Evolutionary conservation across 768 basidiomycete genomes (phyloP).

Genomic region (Naganishia randhawae): DNA sequence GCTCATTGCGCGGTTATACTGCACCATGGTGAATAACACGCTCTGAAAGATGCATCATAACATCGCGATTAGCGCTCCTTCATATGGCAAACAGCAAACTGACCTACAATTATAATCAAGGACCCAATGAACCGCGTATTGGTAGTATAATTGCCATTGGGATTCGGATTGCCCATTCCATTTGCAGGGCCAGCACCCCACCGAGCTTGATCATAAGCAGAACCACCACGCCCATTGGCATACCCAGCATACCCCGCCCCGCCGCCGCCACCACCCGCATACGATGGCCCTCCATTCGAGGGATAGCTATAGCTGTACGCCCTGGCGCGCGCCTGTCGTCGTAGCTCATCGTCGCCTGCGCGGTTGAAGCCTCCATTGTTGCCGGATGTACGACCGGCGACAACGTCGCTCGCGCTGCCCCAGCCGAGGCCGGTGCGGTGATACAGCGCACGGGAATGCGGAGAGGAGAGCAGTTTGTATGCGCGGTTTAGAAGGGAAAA

Average conservation of each 20-base stretch:
- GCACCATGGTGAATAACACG: conserved; percentile 38
- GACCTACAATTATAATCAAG: conserved; percentile 31
- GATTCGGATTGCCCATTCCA: conserved; percentile 14
- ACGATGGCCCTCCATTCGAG: conserved; percentile 30
- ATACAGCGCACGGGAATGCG: conserved; percentile 35
- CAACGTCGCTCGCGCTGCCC: conserved; percentile 14
- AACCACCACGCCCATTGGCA: conserved; percentile 22
- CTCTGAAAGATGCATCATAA: conserved; percentile 26
- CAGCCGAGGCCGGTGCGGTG: conserved; percentile 45
- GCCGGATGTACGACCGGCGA: conserved; percentile 6
- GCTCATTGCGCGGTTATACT: conserved; percentile 39
- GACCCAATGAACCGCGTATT: conserved; percentile 41
- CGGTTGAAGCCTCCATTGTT: conserved; percentile 33
- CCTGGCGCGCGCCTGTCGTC: conserved; percentile 33
- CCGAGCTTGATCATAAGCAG: conserved; percentile 6
- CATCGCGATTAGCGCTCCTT: neutral
- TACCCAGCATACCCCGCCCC: conserved; percentile 29
- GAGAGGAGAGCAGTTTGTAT: conserved; percentile 43
- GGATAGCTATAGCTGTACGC: conserved; percentile 28
- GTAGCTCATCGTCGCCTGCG: conserved; percentile 37
- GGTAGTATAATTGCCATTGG: conserved; percentile 40
- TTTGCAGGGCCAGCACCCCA: conserved; percentile 16
- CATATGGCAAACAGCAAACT: neutral
- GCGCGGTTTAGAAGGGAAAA: conserved; percentile 43
- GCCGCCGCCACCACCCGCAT: conserved; percentile 30